phyloP scores from a whole-genome alignment of 2,329 filamentous ascomycete species.

The Aspergillus quadrilineatus region DNA sequence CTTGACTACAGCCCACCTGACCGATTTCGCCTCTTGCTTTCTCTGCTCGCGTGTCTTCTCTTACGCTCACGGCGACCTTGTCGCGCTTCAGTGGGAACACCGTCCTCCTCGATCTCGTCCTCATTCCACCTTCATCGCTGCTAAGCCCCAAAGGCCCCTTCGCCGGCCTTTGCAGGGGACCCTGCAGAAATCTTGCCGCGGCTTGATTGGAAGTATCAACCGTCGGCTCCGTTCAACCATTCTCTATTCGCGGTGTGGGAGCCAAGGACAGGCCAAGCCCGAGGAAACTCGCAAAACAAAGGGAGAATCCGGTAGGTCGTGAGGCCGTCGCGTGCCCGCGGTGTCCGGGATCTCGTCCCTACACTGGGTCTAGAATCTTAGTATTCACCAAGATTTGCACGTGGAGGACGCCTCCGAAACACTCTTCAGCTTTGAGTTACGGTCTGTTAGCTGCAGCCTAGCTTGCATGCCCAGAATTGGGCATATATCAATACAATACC shows the following conservation, averaged over 20 bases:
- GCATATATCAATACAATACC: conserved; percentile 7
- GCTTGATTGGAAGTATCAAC: neutral
- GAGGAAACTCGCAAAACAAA: conserved; percentile 1
- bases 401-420: neutral
- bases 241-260: conserved; percentile 2
- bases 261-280: neutral
- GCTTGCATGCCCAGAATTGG: conserved; percentile 4
- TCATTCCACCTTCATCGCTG: neutral
- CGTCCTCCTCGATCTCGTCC: neutral
- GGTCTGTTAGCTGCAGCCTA: conserved; percentile 3
- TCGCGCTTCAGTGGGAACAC: neutral
- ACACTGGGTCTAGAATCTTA: conserved; percentile 10
- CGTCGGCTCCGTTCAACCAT: neutral
- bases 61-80: neutral
- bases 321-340: neutral
- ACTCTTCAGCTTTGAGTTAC: conserved; percentile 4
- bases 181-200: conserved; percentile 1
- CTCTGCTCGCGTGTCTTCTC: neutral
- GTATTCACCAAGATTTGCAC: conserved; percentile 1
- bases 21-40: neutral
- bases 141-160: neutral
- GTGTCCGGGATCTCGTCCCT: neutral
- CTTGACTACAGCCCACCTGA: neutral
- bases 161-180: neutral
- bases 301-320: neutral